A percentile compares a stretch with the other conserved stretches of the same genome.
Conservation (phyloP, 73 alveolate species). For the Paramecium tetraurelia region DNA sequence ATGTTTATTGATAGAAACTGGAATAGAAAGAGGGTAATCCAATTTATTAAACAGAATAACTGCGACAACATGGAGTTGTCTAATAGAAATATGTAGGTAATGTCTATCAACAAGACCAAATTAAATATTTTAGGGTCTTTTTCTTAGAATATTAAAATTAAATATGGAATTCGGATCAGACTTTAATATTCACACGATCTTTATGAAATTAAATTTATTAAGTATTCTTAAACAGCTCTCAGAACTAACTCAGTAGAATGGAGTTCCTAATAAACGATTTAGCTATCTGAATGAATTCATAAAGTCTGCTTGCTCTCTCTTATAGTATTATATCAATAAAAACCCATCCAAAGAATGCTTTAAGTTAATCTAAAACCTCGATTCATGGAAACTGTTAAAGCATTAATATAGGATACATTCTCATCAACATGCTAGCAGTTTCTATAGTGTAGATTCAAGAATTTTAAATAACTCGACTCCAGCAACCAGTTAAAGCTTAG, state of each 20-base stretch:
- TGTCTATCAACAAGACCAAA: neutral
- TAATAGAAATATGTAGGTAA: neutral
- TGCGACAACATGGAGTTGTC: conserved; percentile 29
- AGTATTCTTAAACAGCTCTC: neutral
- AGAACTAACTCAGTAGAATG: neutral
- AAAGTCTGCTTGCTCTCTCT: neutral
- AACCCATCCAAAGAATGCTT: neutral
- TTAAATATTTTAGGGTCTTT: neutral
- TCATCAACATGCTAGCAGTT: conserved; percentile 35
- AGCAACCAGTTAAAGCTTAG: conserved; percentile 1
- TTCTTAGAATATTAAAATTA: neutral
- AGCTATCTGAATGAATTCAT: neutral
- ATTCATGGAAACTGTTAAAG: neutral
- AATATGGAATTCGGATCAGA: neutral
- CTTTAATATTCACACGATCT: neutral
- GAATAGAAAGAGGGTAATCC: neutral
- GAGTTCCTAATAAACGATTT: neutral
- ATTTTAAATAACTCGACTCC: neutral
- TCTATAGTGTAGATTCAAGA: conserved; percentile 10
- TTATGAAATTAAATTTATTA: neutral
- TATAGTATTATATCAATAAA: neutral
- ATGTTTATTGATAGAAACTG: neutral
- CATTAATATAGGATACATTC: neutral
- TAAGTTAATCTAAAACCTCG: neutral
- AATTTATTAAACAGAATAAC: neutral